These are phyloP conservation scores for Fusarium pseudocircinatum DNA, from an alignment of 2,329 filamentous ascomycete genomes.

Conservation along the genomic window DNA sequence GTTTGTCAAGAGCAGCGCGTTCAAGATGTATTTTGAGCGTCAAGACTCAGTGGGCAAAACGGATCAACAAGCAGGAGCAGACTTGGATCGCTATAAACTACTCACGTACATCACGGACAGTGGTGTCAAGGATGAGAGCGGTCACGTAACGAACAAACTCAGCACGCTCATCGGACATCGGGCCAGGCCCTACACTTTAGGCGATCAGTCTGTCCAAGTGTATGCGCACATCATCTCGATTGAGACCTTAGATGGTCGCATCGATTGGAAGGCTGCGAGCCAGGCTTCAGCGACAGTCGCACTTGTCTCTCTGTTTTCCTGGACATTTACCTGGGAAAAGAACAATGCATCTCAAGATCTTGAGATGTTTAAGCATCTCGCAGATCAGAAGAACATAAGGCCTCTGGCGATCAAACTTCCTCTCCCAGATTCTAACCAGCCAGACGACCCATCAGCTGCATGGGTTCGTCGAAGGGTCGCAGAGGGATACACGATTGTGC, in stretches of 20 bases:
- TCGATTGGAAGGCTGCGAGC: background rate
- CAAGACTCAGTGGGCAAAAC: background rate
- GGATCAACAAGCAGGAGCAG: accelerated
- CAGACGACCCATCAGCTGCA: background rate
- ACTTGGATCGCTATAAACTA: background rate
- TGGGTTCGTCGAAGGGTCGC: background rate
- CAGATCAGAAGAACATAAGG: background rate
- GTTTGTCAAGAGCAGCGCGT: background rate
- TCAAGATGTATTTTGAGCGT: background rate
- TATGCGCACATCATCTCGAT: background rate
- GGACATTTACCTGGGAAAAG: background rate
- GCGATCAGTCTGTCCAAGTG: background rate
- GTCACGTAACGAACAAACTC: background rate
- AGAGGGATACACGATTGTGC: background rate
- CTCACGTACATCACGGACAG: background rate
- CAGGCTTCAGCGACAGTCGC: background rate
- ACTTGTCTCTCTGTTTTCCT: background rate
- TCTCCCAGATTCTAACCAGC: accelerated
- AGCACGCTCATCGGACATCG: background rate
- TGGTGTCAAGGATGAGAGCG: background rate
- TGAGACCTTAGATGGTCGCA: background rate
- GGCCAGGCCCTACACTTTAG: accelerated
- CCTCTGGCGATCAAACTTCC: background rate
- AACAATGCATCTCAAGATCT: background rate
- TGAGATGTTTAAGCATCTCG: background rate